Evolutionary conservation across 176 grass and related monocot genomes (phyloP).

Genomic region (Carex scoparia): DNA sequence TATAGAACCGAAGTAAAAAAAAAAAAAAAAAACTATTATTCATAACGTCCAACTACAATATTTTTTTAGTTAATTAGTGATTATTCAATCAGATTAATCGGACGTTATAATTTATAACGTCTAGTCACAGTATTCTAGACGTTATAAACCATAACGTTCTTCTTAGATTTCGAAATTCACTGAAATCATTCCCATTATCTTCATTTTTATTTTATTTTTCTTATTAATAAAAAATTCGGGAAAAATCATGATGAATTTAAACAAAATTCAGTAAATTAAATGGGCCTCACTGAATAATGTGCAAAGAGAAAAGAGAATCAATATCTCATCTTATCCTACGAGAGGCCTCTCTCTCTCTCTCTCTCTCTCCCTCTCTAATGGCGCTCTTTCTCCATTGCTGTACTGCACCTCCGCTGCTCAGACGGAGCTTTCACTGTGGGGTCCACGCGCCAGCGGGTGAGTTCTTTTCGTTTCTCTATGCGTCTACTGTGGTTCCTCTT

Average conservation of each 20-base stretch:
- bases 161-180: too few relatives aligned
- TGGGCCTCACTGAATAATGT: background rate
- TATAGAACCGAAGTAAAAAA: too few relatives aligned
- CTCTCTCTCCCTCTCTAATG: conserved; percentile 31
- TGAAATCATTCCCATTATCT: too few relatives aligned
- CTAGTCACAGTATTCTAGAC: too few relatives aligned
- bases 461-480: background rate
- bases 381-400: conserved; percentile 38
- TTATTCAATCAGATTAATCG: too few relatives aligned
- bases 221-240: too few relatives aligned
- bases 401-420: conserved; percentile 17
- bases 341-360: background rate
- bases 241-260: background rate
- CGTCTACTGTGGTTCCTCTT: background rate
- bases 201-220: too few relatives aligned
- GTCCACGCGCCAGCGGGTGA: background rate
- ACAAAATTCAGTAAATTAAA: background rate
- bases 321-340: background rate
- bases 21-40: too few relatives aligned
- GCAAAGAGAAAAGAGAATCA: background rate
- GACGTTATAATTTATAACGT: too few relatives aligned
- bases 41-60: too few relatives aligned
- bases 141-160: too few relatives aligned
- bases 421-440: conserved; percentile 3
- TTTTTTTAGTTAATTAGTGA: too few relatives aligned